These are phyloP conservation scores for Symmetrospora coprosmae DNA, from an alignment of 768 basidiomycete genomes.

Conservation along the genomic window DNA sequence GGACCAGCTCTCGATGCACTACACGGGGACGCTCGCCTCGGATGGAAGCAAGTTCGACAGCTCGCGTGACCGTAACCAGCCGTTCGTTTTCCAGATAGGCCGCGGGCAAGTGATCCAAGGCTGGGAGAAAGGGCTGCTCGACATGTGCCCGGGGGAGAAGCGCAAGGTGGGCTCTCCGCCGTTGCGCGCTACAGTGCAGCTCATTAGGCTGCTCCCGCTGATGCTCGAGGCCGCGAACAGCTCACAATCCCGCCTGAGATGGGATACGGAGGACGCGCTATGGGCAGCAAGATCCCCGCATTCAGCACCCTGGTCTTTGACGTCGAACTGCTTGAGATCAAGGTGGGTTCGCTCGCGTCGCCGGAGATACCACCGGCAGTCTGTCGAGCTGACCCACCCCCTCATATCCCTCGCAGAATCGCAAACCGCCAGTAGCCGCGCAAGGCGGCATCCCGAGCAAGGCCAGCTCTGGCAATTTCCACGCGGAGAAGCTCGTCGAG, in stretches of 20 bases:
- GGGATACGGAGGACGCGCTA: conserved; percentile 34
- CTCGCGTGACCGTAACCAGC: conserved; percentile 37
- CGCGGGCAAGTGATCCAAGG: conserved; percentile 27
- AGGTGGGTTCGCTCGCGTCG: conserved; percentile 24
- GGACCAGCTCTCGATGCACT: conserved; percentile 28
- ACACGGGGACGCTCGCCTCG: conserved; percentile 37
- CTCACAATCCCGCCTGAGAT: conserved; percentile 7
- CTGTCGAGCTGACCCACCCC: no score
- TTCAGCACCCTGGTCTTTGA: conserved; percentile 37
- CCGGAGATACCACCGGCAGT: no score
- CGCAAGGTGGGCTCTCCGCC: conserved; percentile 37
- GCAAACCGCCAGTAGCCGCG: conserved; percentile 6
- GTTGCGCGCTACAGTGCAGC: conserved; percentile 36
- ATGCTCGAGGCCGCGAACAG: conserved; percentile 25
- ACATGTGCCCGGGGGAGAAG: conserved; percentile 39
- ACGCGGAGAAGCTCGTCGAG: conserved; percentile 4
- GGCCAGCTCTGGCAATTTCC: no score
- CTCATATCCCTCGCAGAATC: no score
- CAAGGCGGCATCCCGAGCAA: neutral
- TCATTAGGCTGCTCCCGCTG: neutral
- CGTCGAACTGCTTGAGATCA: conserved; percentile 39
- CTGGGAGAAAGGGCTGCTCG: conserved; percentile 38
- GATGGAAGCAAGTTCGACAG: conserved; percentile 39
- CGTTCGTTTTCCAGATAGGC: conserved; percentile 38
- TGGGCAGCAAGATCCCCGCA: conserved; percentile 39